A percentile compares a stretch with the other conserved stretches of the same genome.
Evolutionary conservation across 345 rosid species (phyloP).

Genomic region (Angophora floribunda): DNA sequence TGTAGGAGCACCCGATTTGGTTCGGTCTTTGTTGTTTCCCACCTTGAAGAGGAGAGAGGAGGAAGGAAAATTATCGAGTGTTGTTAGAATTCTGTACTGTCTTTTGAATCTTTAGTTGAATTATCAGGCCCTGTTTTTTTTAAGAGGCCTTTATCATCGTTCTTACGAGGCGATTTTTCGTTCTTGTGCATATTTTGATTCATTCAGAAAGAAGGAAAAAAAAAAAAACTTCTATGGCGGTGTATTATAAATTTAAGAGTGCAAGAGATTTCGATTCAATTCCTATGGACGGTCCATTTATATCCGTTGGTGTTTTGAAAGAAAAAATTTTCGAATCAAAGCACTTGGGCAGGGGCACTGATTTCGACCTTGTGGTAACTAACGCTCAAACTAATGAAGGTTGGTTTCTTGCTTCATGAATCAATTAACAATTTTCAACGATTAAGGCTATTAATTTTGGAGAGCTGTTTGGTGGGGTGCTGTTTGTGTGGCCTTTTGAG

Average conservation of each 20-base stretch:
- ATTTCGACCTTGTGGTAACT: conserved; percentile 94
- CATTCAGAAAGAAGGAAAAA: conserved; percentile 3
- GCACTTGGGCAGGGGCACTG: conserved; percentile 99
- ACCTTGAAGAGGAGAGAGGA: background rate
- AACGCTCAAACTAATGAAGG: conserved; percentile 99
- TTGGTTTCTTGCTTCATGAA: conserved; percentile 43
- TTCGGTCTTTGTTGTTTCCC: background rate
- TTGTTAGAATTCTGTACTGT: background rate
- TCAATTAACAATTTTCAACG: background rate
- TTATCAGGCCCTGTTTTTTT: conserved; percentile 3
- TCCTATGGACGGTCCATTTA: conserved; percentile 94
- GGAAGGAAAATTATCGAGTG: background rate
- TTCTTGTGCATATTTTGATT: background rate
- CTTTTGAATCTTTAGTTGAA: background rate
- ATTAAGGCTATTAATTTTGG: background rate
- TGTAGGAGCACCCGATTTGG: background rate
- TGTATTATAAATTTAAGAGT: conserved; percentile 99
- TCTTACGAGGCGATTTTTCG: background rate
- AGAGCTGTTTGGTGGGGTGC: background rate
- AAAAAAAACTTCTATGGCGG: conserved; percentile 50
- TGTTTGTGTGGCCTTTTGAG: background rate
- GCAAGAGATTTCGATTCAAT: conserved; percentile 95
- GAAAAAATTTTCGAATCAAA: conserved; percentile 98
- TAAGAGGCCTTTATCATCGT: background rate
- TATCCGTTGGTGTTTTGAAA: conserved; percentile 94